Evolutionary conservation across 805 yeast species (phyloP).

Genomic region (Teunomyces atbi): DNA sequence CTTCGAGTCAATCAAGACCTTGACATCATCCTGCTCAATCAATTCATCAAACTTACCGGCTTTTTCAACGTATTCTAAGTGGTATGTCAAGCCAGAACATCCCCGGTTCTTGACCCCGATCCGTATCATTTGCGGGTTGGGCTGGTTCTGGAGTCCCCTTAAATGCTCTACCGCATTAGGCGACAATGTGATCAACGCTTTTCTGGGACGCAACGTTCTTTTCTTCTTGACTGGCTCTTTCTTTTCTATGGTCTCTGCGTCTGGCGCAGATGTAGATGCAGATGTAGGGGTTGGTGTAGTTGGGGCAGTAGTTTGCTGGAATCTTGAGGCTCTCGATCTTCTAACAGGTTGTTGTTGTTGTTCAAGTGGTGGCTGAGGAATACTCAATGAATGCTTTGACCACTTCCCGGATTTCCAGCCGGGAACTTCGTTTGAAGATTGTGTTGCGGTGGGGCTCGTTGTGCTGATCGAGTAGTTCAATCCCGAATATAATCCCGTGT

Average conservation of each 20-base stretch:
- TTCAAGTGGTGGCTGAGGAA: slow-evolving; percentile 11
- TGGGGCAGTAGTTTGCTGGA: slow-evolving; percentile 9
- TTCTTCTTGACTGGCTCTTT: slow-evolving; percentile 32
- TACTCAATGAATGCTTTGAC: slow-evolving; percentile 29
- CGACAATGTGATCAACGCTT: slow-evolving; percentile 81
- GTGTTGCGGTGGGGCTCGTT: slow-evolving; percentile 2
- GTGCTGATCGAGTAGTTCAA: slow-evolving; percentile 13
- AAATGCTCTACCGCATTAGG: slow-evolving; percentile 76
- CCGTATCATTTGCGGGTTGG: slow-evolving; percentile 84
- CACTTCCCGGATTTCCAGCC: slow-evolving; percentile 21
- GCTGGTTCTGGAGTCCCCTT: slow-evolving; percentile 63
- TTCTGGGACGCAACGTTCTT: slow-evolving; percentile 78
- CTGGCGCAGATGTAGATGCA: slow-evolving; percentile 7
- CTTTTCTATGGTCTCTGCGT: slow-evolving; percentile 6
- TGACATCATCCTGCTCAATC: slow-evolving; percentile 90
- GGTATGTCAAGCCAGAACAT: slow-evolving; percentile 92
- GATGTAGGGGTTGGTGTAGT: slow-evolving; percentile 6
- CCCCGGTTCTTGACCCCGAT: slow-evolving; percentile 96
- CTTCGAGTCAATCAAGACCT: slow-evolving; percentile 89
- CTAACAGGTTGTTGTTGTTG: slow-evolving; percentile 16
- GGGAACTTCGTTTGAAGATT: slow-evolving; percentile 4
- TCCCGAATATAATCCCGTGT: slow-evolving; percentile 10
- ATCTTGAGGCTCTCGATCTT: slow-evolving; percentile 34
- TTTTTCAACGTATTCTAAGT: slow-evolving; percentile 81
- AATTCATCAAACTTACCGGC: slow-evolving; percentile 96